phyloP scores from a whole-genome alignment of 2,329 filamentous ascomycete species.

The Penicillium rolfsii region DNA sequence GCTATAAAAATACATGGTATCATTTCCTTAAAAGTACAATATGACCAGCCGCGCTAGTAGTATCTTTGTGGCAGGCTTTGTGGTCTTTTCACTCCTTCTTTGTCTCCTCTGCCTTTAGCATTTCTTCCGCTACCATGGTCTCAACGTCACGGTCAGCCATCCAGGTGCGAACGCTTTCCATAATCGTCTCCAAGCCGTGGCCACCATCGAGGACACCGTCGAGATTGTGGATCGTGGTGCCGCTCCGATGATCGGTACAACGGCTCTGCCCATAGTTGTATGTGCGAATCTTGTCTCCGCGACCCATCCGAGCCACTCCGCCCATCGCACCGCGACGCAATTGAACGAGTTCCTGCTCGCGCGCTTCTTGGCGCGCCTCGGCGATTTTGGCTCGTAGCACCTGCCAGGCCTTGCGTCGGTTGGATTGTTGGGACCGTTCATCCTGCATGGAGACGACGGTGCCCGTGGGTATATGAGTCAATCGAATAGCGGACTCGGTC shows the following conservation, averaged over 20 bases:
- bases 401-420: constrained; percentile 85
- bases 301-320: constrained; percentile 75
- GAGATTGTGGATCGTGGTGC: constrained; percentile 76
- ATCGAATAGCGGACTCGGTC: constrained; percentile 90
- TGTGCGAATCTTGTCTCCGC: constrained; percentile 91
- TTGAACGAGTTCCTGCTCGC: constrained; percentile 76
- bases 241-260: constrained; percentile 86
- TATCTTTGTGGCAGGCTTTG: not conserved
- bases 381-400: constrained; percentile 81
- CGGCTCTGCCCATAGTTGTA: constrained; percentile 82
- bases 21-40: constrained; percentile 20
- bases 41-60: not conserved
- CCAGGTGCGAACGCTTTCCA: constrained; percentile 78
- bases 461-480: constrained; percentile 87
- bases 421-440: constrained; percentile 83
- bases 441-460: constrained; percentile 92
- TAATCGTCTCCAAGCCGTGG: constrained; percentile 71
- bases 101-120: constrained; percentile 45
- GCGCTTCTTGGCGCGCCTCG: constrained; percentile 74
- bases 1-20: constrained; percentile 27
- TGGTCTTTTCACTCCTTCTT: not conserved
- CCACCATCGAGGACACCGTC: constrained; percentile 78
- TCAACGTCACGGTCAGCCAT: constrained; percentile 74
- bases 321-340: constrained; percentile 79
- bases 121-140: constrained; percentile 66